These are phyloP conservation scores for Botrytis squamosa DNA, from an alignment of 2,329 filamentous ascomycete genomes.

Conservation along the genomic window DNA sequence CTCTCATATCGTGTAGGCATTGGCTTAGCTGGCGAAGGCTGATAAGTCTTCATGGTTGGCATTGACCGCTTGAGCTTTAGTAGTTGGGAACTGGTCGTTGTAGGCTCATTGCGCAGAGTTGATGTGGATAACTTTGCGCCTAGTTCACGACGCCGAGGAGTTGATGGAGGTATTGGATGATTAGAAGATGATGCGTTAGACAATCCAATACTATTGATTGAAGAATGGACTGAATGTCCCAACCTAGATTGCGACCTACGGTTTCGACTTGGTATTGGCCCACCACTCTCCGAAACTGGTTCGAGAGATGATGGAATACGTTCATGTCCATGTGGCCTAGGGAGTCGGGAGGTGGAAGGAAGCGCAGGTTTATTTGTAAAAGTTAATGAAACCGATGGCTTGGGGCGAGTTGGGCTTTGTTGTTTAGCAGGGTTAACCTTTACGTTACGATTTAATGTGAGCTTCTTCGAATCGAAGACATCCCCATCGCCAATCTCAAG, in stretches of 20 bases:
- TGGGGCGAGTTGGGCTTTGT: slow-evolving; percentile 67
- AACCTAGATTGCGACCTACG: slow-evolving; percentile 66
- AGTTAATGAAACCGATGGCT: slow-evolving; percentile 79
- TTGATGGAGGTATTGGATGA: slow-evolving; percentile 54
- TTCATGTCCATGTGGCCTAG: slow-evolving; percentile 71
- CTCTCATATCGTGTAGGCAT: slow-evolving; percentile 51
- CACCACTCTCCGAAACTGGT: slow-evolving; percentile 87
- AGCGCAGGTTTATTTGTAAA: slow-evolving; percentile 77
- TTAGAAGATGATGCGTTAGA: slow-evolving; percentile 58
- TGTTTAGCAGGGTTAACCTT: slow-evolving; percentile 74
- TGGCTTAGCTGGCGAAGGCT: slow-evolving; percentile 53
- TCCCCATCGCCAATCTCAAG: slow-evolving; percentile 85
- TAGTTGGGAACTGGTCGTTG: slow-evolving; percentile 65
- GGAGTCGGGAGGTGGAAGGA: slow-evolving; percentile 65
- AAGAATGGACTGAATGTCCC: slow-evolving; percentile 68
- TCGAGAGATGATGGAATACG: slow-evolving; percentile 76
- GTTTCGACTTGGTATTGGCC: slow-evolving; percentile 59
- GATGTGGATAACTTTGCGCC: slow-evolving; percentile 54
- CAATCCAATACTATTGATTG: slow-evolving; percentile 61
- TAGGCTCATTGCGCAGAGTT: slow-evolving; percentile 57
- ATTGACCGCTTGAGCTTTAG: slow-evolving; percentile 65
- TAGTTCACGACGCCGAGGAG: slow-evolving; percentile 61
- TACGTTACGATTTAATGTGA: slow-evolving; percentile 86
- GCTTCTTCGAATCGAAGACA: slow-evolving; percentile 75
- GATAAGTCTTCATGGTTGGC: slow-evolving; percentile 53